Evolutionary conservation across 1,139 yeast genomes (phyloP), one percentile per base, ranked within the genome.

Genomic region (Pneumocystis oryctolagi): DNA sequence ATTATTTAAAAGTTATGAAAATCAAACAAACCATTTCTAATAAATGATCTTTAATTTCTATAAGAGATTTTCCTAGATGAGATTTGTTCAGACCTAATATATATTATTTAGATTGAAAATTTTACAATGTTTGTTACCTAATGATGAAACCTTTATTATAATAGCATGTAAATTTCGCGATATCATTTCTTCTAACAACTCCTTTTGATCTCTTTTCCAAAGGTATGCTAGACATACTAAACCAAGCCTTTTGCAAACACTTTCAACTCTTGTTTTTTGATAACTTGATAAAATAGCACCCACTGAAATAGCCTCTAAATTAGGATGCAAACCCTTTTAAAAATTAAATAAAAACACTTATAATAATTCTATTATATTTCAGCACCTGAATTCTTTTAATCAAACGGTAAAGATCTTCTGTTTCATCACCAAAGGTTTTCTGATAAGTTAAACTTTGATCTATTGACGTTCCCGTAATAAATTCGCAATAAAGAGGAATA

Each of bases 221-320:
- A 92, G 77, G 70, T 81, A 92, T 0, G 96, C 81, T 69, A 92
- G 75, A 0, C 86, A 80, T 0, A 84, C 80, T 63, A 92, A 75
- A 0, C 85, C 84, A 62, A 89, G 75, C 62, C 96, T 75, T 16
- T 76, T 79, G 69, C 97, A 92, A 0, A 92, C 96, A 73, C 87
- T 82, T 71, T 92, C 98, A 1, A 92, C 97, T 65, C 98, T 76
- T 0, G 94, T 87, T 68, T 97, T 78, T 74, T 92, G 98, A 71
- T 92, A 92, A 35, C 89, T 89, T 0, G 97, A 90, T 58, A 90
- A 76, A 62, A 92, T 92, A 0, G 98, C 98, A 3, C 98, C 98
- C 57, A 94, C 95, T 65, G 96, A 87, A 3, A 92, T 95, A 0
- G 84, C 98, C 68, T 85, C 80, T 20, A 89, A 69, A 40, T 85